Evolutionary conservation across 2,329 filamentous ascomycete species (phyloP), one percentile per base, ranked within the genome.

Genomic region (Diaporthe caulivora): DNA sequence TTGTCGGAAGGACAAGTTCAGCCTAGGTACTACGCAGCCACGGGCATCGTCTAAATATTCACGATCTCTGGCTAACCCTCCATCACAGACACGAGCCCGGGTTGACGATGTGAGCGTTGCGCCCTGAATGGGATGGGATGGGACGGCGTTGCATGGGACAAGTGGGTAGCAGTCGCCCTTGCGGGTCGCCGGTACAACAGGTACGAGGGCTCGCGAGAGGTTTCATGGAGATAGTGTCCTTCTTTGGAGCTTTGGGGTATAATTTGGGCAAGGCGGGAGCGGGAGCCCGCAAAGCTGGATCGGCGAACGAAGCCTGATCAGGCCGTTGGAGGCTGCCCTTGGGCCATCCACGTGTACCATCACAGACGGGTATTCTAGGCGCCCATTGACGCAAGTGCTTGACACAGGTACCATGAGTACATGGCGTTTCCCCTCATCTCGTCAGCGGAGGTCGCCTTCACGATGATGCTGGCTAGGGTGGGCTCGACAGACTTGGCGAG

Each of bases 391-490:
- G 42, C 60, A 49, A 17, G 42, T 64, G 60, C 60, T 64, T 49
- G 60, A 64, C 60, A 64, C 60, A 9, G 34, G 34, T 34, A 9
- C 9, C 5, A 5, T 5, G 34, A 13, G 60, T 34, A 49, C 40
- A 64, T 21, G 10, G 17, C 17, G 9, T 6, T 49, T 64, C 60
- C 42, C 60, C 42, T 64, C 60, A 49, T 24, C 42, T 10, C 26
- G 60, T n/a, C 18, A n/a, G 58, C 40, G 58, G 40, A 24, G 58
- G 13, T 34, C 24, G 40, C 40, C 18, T 64, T 64, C 60, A 64
- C 58, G 58, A 62, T 62, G 58, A 62, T 62, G 58, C 58, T 62
- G 58, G 58, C 58, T 62, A 31, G 55, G 40, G 31, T 40, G 34
- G 34, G 34, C n/a, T 40, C 11, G 34, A 42, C 34, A 58, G 55